phyloP scores from a whole-genome alignment of 805 yeast species.

The Candida orba region DNA sequence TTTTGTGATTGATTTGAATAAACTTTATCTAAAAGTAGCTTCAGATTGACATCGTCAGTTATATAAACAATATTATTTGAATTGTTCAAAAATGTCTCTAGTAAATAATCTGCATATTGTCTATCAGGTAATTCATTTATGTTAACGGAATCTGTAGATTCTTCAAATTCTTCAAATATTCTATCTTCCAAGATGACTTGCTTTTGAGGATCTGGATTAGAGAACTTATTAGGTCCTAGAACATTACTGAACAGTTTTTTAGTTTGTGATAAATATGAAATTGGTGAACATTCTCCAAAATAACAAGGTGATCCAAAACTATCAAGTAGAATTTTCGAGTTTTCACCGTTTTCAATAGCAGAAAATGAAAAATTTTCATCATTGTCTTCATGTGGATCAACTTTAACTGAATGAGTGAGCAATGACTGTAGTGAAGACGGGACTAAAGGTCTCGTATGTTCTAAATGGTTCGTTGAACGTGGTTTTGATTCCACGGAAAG shows the following conservation, averaged over 20 bases:
- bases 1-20: conserved; percentile 26
- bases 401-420: conserved; percentile 14
- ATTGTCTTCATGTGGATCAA: conserved; percentile 8
- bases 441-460: not conserved
- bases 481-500: too few relatives aligned
- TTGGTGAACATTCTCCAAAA: conserved; percentile 36
- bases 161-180: not conserved
- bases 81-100: conserved; percentile 30
- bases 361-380: conserved; percentile 11
- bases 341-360: conserved; percentile 10
- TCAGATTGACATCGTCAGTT: conserved; percentile 29
- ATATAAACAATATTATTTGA: conserved; percentile 35
- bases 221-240: conserved; percentile 29
- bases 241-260: conserved; percentile 29
- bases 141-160: not conserved
- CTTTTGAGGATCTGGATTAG: conserved; percentile 30
- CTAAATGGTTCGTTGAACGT: not conserved
- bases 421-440: conserved; percentile 18
- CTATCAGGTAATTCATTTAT: conserved; percentile 25
- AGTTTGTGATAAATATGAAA: conserved; percentile 34
- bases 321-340: conserved; percentile 28
- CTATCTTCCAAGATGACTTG: conserved; percentile 23
- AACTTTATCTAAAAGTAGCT: conserved; percentile 24
- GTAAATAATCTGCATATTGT: conserved; percentile 24
- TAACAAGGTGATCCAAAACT: conserved; percentile 30